Evolutionary conservation across 306 rosid genomes (phyloP), one percentile per base, ranked within the genome.

Genomic region (Fragaria vesca): DNA sequence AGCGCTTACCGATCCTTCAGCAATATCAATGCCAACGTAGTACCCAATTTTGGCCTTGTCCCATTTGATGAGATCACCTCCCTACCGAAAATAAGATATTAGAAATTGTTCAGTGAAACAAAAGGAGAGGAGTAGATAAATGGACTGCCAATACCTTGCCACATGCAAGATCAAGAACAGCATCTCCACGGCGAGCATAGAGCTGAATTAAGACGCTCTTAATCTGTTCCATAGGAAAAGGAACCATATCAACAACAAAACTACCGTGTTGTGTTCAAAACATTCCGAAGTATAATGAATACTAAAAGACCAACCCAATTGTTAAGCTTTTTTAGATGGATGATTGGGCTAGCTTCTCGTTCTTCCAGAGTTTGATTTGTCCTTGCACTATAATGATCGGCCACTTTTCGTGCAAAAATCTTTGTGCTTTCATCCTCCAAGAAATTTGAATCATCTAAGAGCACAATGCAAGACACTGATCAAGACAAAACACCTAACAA

Each of bases 61-160:
- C 99, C 99, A 95, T 88, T 95, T 93, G 86, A 95, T 93, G 70
- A 95, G 97, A 85, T 95, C 99, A 66, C 99, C 97, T n/a, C 99
- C 99, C 99, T 95, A 79, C 63, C 62, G 18, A 79, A 69, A 69
- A 79, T 42, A 57, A 71, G 58, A 76, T 43, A 74, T 60, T 67
- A 52, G 71, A 52, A 42, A 55, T 9, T 5, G 38, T 34, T 76
- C 54, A 72, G 77, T 38, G 12, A 62, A 77, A 32, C 46, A 72
- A 42, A 30, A 67, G 36, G 78, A 66, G 24, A 61, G 40, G 45
- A 46, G 60, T 16, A 40, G 63, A 76, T 20, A 73, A 72, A 42
- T 68, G 87, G 81, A 61, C 40, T 54, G 36, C 46, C 63, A 76
- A 71, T 82, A 95, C 99, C 99, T 95, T 95, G 86, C 99, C 99